phyloP scores from a whole-genome alignment of 2,329 filamentous ascomycete species.

The Aureobasidium leucospermi region DNA sequence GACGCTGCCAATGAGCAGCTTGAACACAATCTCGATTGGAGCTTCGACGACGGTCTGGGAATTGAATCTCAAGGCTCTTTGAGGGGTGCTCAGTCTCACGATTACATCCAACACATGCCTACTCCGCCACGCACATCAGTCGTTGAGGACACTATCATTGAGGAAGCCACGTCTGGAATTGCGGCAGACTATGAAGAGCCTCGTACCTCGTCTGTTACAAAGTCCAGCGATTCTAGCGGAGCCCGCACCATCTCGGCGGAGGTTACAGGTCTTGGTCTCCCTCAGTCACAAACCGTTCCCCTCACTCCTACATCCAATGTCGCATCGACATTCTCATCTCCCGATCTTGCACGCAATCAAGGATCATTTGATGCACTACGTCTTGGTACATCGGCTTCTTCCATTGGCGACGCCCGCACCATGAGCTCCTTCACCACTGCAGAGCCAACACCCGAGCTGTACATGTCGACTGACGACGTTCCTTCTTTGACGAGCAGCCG shows the following conservation, averaged over 20 bases:
- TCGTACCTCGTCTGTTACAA: constrained; percentile 40
- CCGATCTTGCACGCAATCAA: constrained; percentile 54
- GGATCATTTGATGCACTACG: constrained; percentile 62
- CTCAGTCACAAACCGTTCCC: constrained; percentile 37
- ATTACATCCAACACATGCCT: not conserved
- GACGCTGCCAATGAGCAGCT: constrained; percentile 32
- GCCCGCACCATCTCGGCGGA: constrained; percentile 29
- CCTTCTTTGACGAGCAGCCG: constrained; percentile 69
- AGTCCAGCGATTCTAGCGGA: constrained; percentile 43
- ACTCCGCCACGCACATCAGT: constrained; percentile 11
- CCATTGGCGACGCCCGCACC: constrained; percentile 61
- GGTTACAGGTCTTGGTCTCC: constrained; percentile 27
- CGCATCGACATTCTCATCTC: constrained; percentile 54
- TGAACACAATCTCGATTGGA: constrained; percentile 29
- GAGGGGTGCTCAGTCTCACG: not conserved
- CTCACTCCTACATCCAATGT: constrained; percentile 60
- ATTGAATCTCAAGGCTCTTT: constrained; percentile 17
- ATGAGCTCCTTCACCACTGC: constrained; percentile 66
- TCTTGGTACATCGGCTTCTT: constrained; percentile 69
- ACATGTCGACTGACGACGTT: constrained; percentile 65
- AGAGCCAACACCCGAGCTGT: constrained; percentile 64
- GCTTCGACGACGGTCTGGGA: constrained; percentile 33
- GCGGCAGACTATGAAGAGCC: constrained; percentile 42
- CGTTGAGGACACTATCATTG: constrained; percentile 27
- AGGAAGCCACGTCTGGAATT: constrained; percentile 34